Conservation (phyloP, 2,329 filamentous ascomycete genomes). For the Pseudofabraea citricarpa region DNA sequence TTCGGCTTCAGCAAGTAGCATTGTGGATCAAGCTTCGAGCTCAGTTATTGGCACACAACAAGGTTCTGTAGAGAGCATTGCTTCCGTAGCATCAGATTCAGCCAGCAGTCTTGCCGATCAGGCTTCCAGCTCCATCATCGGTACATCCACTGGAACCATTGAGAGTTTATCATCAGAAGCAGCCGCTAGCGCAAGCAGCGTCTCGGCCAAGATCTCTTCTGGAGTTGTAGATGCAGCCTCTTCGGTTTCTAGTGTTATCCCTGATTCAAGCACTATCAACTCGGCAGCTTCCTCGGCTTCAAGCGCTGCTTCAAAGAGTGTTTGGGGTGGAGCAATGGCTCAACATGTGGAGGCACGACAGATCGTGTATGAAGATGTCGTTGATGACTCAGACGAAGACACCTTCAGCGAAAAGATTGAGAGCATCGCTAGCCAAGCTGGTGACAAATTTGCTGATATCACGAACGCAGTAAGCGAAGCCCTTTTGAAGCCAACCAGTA, state of each 20-base stretch:
- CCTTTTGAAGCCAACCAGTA: slow-evolving; percentile 36
- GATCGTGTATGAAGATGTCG: slow-evolving; percentile 39
- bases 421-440: slow-evolving; percentile 44
- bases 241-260: background rate
- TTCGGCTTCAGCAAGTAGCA: slow-evolving; percentile 16
- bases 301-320: slow-evolving; percentile 38
- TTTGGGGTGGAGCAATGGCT: slow-evolving; percentile 37
- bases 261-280: slow-evolving; percentile 15
- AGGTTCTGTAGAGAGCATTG: slow-evolving; percentile 20
- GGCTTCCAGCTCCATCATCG: slow-evolving; percentile 17
- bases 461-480: slow-evolving; percentile 53
- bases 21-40: slow-evolving; percentile 19
- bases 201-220: slow-evolving; percentile 25
- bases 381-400: slow-evolving; percentile 39
- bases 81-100: slow-evolving; percentile 15
- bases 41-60: slow-evolving; percentile 20
- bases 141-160: background rate
- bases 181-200: slow-evolving; percentile 27
- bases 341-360: slow-evolving; percentile 42
- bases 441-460: slow-evolving; percentile 46
- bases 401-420: slow-evolving; percentile 46
- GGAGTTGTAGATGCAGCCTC: slow-evolving; percentile 8
- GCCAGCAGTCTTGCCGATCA: slow-evolving; percentile 8
- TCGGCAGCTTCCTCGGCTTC: slow-evolving; percentile 21
- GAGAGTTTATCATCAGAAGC: slow-evolving; percentile 13